Evolutionary conservation across 768 basidiomycete genomes (phyloP).

Genomic region (Russula compacta): DNA sequence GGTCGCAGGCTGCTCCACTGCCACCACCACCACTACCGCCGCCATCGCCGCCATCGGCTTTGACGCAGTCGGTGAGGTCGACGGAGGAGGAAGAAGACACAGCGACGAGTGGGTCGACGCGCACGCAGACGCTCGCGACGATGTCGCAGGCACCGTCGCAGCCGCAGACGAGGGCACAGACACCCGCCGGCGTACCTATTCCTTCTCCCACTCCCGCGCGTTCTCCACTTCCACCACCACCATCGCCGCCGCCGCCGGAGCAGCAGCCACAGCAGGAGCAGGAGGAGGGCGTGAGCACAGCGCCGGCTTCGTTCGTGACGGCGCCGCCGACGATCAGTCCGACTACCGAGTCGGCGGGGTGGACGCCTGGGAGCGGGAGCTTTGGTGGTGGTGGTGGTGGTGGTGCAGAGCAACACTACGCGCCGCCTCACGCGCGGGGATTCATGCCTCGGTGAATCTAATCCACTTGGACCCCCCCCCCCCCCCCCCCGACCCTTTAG

Average conservation of each 20-base stretch:
- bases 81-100: background rate
- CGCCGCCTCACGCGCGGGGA: slow-evolving; percentile 3
- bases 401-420: slow-evolving; percentile 28
- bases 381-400: slow-evolving; percentile 31
- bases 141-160: background rate
- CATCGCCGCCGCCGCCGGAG: background rate
- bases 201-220: background rate
- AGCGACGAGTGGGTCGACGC: slow-evolving; percentile 3
- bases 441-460: background rate
- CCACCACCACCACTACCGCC: background rate
- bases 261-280: too few relatives aligned
- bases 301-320: slow-evolving; percentile 60
- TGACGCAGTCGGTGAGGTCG: slow-evolving; percentile 19
- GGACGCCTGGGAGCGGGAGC: slow-evolving; percentile 30
- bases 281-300: slow-evolving; percentile 50
- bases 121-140: slow-evolving; percentile 19
- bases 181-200: background rate
- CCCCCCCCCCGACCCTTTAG: too few relatives aligned
- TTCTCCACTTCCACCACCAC: background rate
- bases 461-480: background rate
- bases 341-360: slow-evolving; percentile 43
- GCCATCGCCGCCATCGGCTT: slow-evolving; percentile 17
- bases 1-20: slow-evolving; percentile 13
- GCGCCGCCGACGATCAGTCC: slow-evolving; percentile 48
- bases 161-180: slow-evolving; percentile 16